These are phyloP conservation scores for Phytophthora boehmeriae DNA, from an alignment of 352 stramenopile species.

Conservation along the genomic window DNA sequence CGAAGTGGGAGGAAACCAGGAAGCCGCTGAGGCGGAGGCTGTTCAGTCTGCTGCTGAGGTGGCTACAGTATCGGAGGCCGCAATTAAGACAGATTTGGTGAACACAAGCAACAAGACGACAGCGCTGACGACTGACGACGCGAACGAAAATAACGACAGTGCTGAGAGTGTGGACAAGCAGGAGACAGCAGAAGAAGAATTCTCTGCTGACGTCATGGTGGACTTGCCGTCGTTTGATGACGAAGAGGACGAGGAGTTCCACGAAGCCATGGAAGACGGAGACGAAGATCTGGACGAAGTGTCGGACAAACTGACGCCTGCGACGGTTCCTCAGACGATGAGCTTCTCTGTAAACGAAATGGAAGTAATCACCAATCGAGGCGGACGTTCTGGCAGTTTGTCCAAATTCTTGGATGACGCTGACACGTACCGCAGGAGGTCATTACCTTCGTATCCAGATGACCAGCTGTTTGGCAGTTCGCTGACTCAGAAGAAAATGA, in stretches of 20 bases:
- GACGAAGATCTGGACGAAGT: conserved; percentile 39
- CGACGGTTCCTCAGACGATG: conserved; percentile 60
- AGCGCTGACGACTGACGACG: conserved; percentile 7
- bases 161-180: not conserved
- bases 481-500: conserved; percentile 73
- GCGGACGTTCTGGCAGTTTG: conserved; percentile 64
- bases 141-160: conserved; percentile 16
- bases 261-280: conserved; percentile 47
- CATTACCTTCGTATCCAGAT: conserved; percentile 77
- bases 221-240: conserved; percentile 30
- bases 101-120: conserved; percentile 13
- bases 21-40: not conserved
- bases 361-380: conserved; percentile 83
- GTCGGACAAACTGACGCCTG: conserved; percentile 15
- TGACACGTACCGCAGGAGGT: conserved; percentile 73
- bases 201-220: conserved; percentile 16
- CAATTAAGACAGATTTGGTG: not conserved
- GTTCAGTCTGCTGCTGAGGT: not conserved
- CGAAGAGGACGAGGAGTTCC: conserved; percentile 52
- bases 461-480: conserved; percentile 51
- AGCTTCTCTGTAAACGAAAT: conserved; percentile 86
- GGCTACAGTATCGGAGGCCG: not conserved
- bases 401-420: conserved; percentile 85
- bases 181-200: no score
- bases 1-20: not conserved